Evolutionary conservation across 2,329 filamentous ascomycete species (phyloP), one percentile per base, ranked within the genome.

Genomic region (Trichoderma polysporum): DNA sequence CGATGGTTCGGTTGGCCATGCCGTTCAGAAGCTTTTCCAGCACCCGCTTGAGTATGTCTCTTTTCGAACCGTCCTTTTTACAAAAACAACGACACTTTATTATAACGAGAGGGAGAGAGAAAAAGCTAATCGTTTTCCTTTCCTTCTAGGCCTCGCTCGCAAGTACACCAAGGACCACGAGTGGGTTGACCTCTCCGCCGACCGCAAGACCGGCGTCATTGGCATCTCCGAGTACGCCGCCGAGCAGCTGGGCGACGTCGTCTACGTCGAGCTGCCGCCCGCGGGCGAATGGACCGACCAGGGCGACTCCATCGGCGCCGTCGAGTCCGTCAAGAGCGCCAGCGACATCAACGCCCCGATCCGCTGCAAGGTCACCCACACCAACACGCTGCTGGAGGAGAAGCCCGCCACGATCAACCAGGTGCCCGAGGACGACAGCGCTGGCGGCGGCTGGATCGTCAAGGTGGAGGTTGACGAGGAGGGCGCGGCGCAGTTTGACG

Each of bases 281-380:
- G 77, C 84, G 66, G 70, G 66, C 54, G 83, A 89, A 73, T 86
- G 90, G 74, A 86, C 97, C 69, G 80, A 81, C 67, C 86, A 89
- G 66, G 93, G 93, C 74, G 94, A 98, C 76, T 85, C 91, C 71
- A 91, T 98, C 73, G 95, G 95, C 72, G 93, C 94, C 68, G 94
- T 99, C 73, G 95, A 99, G 84, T 97, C 93, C 2, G 95, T 99
- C 80, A 99, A 99, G 86, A 95, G 91, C 70, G 95, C 95, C n/a
- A 94, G 92, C 70, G 95, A 99, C 79, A 97, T 99, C 84, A 91
- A 97, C 82, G 90, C 93, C 15, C 95, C 95, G 19, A 86, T 97
- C 71, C 82, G 85, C 61, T 94, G 94, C 76, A 91, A 83, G 72
- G 88, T 99, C 69, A 85, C 87, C 41, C 87, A 90, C 75, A 84